phyloP scores from a whole-genome alignment of 331 rosid species.

The Cydonia oblonga region DNA sequence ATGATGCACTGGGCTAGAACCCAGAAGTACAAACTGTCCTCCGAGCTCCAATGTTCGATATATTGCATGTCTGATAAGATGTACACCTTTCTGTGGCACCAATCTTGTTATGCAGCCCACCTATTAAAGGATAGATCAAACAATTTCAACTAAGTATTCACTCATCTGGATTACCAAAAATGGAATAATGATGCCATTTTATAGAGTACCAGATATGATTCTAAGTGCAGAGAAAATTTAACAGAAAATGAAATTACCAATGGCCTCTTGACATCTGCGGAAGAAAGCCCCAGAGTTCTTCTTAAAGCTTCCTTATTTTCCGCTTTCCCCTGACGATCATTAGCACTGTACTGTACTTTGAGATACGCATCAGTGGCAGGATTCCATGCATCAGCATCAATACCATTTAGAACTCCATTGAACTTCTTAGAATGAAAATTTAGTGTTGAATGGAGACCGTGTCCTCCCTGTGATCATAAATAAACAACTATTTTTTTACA shows the following conservation, averaged over 20 bases:
- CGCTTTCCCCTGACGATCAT: constrained; percentile 73
- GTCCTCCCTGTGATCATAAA: constrained; percentile 63
- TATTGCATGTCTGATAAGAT: constrained; percentile 88
- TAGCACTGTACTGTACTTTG: constrained; percentile 65
- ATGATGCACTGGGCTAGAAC: constrained; percentile 86
- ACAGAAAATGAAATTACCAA: constrained; percentile 39
- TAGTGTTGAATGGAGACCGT: constrained; percentile 82
- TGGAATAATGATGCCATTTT: background rate
- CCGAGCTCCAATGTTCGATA: constrained; percentile 76
- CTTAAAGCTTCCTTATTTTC: constrained; percentile 74
- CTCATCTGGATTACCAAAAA: background rate
- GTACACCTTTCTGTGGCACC: constrained; percentile 98
- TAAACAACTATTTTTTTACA: constrained; percentile 8
- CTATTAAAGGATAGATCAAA: constrained; percentile 32
- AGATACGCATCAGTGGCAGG: constrained; percentile 68
- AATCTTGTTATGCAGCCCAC: constrained; percentile 90
- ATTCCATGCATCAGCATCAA: constrained; percentile 88
- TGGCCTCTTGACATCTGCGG: constrained; percentile 56
- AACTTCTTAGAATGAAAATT: constrained; percentile 73
- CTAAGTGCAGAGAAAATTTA: background rate
- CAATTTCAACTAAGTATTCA: background rate
- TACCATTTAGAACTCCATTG: constrained; percentile 82
- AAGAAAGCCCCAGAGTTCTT: constrained; percentile 65
- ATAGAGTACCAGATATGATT: background rate
- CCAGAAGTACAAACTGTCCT: constrained; percentile 93